These are phyloP conservation scores for Aspergillus sp. DNA, from an alignment of 2,329 filamentous ascomycete species.

Conservation along the genomic window DNA sequence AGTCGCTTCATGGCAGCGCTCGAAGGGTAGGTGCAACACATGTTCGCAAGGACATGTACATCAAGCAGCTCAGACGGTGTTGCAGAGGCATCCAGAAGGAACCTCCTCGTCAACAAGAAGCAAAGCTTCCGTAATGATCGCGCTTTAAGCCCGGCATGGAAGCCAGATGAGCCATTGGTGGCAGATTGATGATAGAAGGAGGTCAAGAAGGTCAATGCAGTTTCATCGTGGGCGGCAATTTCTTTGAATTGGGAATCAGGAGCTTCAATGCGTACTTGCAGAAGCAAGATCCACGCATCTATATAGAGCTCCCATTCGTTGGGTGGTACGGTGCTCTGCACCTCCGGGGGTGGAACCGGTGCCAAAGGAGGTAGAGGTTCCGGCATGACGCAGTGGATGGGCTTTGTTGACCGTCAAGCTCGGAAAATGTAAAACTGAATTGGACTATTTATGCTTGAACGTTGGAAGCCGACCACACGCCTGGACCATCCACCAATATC, in stretches of 20 bases:
- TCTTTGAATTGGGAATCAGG: conserved; percentile 58
- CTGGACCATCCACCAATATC: too few relatives aligned
- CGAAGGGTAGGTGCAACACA: conserved; percentile 68
- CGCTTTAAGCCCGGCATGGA: conserved; percentile 40
- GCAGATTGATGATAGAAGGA: conserved; percentile 65
- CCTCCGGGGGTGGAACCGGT: conserved; percentile 69
- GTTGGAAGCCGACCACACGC: too few relatives aligned
- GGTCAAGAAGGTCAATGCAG: conserved; percentile 63
- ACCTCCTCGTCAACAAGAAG: conserved; percentile 65
- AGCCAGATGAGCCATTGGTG: conserved; percentile 35
- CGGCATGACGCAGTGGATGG: conserved; percentile 35
- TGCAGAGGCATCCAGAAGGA: conserved; percentile 52
- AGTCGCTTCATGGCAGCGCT: conserved; percentile 57
- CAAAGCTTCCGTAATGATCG: conserved; percentile 61
- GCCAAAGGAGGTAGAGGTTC: conserved; percentile 68
- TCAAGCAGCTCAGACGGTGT: conserved; percentile 55
- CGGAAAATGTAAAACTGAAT: too few relatives aligned
- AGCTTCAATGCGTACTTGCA: conserved; percentile 65
- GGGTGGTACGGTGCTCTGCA: conserved; percentile 66
- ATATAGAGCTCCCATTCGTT: conserved; percentile 78
- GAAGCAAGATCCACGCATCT: conserved; percentile 72
- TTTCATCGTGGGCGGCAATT: conserved; percentile 58
- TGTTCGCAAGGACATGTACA: conserved; percentile 69
- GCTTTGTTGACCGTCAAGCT: not conserved
- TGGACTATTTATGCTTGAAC: too few relatives aligned